Base-by-base conservation (phyloP, 2,329 filamentous ascomycete species). In the Arthrobotrys musiformis region DNA sequence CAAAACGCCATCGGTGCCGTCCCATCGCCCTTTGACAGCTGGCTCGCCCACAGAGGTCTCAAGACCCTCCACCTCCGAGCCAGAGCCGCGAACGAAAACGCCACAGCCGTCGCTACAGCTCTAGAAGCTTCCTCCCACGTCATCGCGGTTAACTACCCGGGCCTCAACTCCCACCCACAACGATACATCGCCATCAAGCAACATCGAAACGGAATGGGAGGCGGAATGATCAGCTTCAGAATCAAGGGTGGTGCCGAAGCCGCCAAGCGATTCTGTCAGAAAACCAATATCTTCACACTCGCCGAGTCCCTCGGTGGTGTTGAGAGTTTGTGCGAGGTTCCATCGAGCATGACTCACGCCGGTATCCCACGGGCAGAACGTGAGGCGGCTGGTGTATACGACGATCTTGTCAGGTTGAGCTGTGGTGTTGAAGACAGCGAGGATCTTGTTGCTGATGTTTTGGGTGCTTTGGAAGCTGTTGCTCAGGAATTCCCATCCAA, bases 1-100 rank as follows among this genome's bases (percentile, higher is more conserved):
- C 95, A 99, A 84, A 99, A 99, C 85, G 95, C 95, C 80, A 97
- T 97, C 80, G 95, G 95, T 79, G 94, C 94, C 78, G 92, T 99
- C 2, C 95, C 95, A 63, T 96, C 93, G 0, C 88, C 95, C 44
- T 99, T 99, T 82, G 95, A 99, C 87, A 93, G 91, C 86, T 99
- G 95, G 95, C 92, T 99, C 79, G 95, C 95, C 60, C 95, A 99
- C 86, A 91, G 95, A 79, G 95, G 95, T 80, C 88, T 97, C 81
- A 99, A 99, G 88, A 99, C 95, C 2, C 89, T 99, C 46, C 95
- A 99, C 85, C 88, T 99, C 56, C 92, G 95, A 81, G 94, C 93
- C 8, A 90, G 92, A 79, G 93, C 97, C 84, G 93, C 94, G 17
- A 92, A 88, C 79, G 87, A 85, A 81, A 98, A 98, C 84, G 95